A percentile compares a stretch with the other conserved stretches of the same genome.
Evolutionary conservation across 1,139 yeast species (phyloP).

Genomic region (Debaryomyces robertsiae): DNA sequence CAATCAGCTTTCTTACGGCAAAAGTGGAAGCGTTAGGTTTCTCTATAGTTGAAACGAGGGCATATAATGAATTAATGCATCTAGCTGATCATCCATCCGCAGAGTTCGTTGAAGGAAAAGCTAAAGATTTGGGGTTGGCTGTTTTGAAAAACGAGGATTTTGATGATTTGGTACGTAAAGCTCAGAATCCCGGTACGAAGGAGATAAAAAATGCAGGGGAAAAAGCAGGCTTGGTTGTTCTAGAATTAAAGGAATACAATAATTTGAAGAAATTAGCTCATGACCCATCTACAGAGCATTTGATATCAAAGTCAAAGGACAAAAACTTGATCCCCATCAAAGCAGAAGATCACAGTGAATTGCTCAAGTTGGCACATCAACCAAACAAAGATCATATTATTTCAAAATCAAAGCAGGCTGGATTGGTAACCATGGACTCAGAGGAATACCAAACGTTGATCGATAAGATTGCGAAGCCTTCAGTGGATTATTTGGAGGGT

Average conservation of each 20-base stretch:
- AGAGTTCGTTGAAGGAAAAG: constrained; percentile 20
- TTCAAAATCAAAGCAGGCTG: constrained; percentile 9
- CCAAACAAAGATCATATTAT: constrained; percentile 25
- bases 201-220: constrained; percentile 18
- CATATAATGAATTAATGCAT: constrained; percentile 8
- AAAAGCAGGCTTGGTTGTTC: constrained; percentile 19
- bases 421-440: constrained; percentile 19
- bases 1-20: constrained; percentile 22
- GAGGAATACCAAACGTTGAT: constrained; percentile 17
- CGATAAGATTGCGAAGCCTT: constrained; percentile 1
- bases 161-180: constrained; percentile 16
- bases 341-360: constrained; percentile 18
- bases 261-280: constrained; percentile 19
- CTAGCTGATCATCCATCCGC: constrained; percentile 20
- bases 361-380: constrained; percentile 24
- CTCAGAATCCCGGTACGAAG: constrained; percentile 21
- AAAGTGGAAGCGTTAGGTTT: constrained; percentile 23
- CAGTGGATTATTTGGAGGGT: constrained; percentile 1
- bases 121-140: constrained; percentile 12
- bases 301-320: constrained; percentile 16
- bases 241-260: constrained; percentile 14
- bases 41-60: constrained; percentile 18
- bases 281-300: constrained; percentile 19
- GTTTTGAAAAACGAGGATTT: constrained; percentile 17
- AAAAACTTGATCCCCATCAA: constrained; percentile 16